Base-by-base conservation (phyloP, 192 early-diverging fungal species). In the Gryganskiella cystojenkinii region DNA sequence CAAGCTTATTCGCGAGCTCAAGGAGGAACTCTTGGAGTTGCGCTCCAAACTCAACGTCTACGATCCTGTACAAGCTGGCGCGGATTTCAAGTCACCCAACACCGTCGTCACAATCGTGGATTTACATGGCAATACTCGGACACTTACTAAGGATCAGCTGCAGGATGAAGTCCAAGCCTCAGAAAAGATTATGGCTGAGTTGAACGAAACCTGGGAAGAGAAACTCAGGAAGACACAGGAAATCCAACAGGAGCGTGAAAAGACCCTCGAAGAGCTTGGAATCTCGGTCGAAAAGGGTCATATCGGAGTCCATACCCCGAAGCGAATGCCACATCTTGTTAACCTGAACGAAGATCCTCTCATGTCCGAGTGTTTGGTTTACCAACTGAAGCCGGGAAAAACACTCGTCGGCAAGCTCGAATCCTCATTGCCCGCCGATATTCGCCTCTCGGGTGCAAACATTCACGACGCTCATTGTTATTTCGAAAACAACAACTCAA, bases 331-430 rank as follows among this genome's bases (percentile, higher is more conserved):
- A 28, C 94, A 97, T 78, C 81, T 97, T 50, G 88, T 97, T 61
- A 97, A 96, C 64, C 87, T 95, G 24, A 95, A 92, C 69, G 95
- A 96, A 70, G 93, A 97, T 70, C 92, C 95, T 52, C 84, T 92
- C 17, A 92, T 94, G 91, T 92, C 92, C 19, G 95, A 97, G 68
- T 96, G 94, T 60, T 83, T 97, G 3, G 87, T 97, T n/a, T 96
- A 95, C 81, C 91, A 91, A 52, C 83, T 97, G 56, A 91, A 91
- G 47, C 85, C 87, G 1, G 95, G 95, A 0, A 80, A 64, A 7
- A 94, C 93, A 0, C 61, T 74, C 8, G 94, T 95, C 4, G 95
- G 92, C 9, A 70, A 82, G 0, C 66, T 81, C 31, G 81, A 83
- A 11, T 75, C 79, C 20, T 64, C 69, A 20, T 52, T 40, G 1